Conservation (phyloP, 352 stramenopile genomes). For the Globisporangium echinulatum region DNA sequence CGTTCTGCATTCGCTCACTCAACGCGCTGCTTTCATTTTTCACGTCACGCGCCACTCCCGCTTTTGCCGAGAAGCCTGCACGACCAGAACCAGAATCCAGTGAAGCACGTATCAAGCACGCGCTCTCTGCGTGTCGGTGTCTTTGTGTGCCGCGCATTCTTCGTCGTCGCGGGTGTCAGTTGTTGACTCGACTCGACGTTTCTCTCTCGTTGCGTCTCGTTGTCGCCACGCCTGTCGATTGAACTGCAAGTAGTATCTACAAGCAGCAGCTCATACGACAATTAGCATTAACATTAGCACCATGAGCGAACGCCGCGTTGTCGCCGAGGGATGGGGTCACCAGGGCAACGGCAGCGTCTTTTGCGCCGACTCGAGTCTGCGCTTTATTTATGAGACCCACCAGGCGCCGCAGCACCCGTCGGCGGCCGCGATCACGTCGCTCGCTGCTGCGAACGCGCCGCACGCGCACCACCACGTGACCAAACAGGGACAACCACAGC, state of each 20-base stretch:
- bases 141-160: too few relatives aligned
- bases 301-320: conserved; percentile 40
- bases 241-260: too few relatives aligned
- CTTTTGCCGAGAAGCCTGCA: conserved; percentile 4
- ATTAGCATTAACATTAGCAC: neutral
- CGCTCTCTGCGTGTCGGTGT: too few relatives aligned
- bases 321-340: conserved; percentile 64
- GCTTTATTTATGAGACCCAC: conserved; percentile 69
- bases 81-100: neutral
- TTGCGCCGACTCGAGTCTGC: conserved; percentile 76
- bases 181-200: neutral
- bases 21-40: too few relatives aligned
- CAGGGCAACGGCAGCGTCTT: conserved; percentile 59
- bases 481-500: neutral
- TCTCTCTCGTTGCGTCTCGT: neutral
- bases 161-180: too few relatives aligned
- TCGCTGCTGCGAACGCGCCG: conserved; percentile 9
- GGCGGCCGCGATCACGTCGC: conserved; percentile 25
- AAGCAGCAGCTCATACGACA: too few relatives aligned
- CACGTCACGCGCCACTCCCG: neutral
- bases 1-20: too few relatives aligned
- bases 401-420: conserved; percentile 13
- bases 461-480: conserved; percentile 1
- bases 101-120: too few relatives aligned
- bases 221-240: neutral